Evolutionary conservation across 805 yeast species (phyloP), one percentile per base, ranked within the genome.

Genomic region (Candida railenensis): DNA sequence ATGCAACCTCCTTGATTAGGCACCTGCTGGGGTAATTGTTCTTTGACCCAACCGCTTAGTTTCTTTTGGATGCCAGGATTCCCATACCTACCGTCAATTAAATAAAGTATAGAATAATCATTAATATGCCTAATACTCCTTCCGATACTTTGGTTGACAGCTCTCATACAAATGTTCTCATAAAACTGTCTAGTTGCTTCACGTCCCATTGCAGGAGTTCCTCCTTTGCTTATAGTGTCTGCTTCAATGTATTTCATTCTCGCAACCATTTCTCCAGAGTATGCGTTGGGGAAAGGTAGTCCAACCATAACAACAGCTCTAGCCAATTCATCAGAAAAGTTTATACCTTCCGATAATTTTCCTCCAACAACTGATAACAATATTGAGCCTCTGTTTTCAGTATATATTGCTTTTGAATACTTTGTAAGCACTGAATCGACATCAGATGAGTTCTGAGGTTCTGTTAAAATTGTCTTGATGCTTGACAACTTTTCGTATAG

Each of bases 81-180:
- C 2, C 55, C 56, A 52, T 78, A 92, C 45, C 97, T 69, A 28
- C 62, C 63, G 61, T 92, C 98, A 14, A 90, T 55, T 34, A 91
- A 68, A 53, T 79, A 81, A 4, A 92, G 85, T 14, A 80, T 76
- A 0, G 97, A 84, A 59, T 87, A 90, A 63, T 92, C 98, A 37
- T 77, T 75, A 21, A 76, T 77, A 61, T 91, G 96, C 49, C 98
- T 72, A 34, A 91, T 91, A 4, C 97, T 88, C 52, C 98, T 76
- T 0, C 97, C 98, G 11, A 92, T 84, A 65, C 96, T 83, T 63
- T 91, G 98, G 59, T 91, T 91, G 0, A 91, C 89, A 0, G 96
- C 87, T 44, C 90, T 80, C 94, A 92, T 86, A 58, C 96, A 90
- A 4, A 89, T 69, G 55, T 87, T 89, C 54, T 90, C 96, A 56